Base-by-base conservation (phyloP, 495 filamentous ascomycete genomes). In the Mytilinidion resinicola region DNA sequence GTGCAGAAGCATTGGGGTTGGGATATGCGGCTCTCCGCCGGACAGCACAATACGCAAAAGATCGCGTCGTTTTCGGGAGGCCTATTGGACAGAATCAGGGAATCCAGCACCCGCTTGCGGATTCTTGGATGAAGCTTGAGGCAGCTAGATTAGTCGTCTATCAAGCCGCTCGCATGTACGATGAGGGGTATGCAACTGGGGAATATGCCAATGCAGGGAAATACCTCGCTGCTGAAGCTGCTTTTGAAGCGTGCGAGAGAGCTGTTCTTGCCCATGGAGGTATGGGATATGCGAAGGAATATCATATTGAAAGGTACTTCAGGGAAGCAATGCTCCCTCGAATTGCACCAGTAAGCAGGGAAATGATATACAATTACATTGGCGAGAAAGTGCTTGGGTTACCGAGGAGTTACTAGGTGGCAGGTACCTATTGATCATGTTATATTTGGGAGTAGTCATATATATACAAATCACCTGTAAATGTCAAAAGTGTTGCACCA, bases 221-320 rank as follows among this genome's bases (percentile, higher is more conserved):
- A 49, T 69, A 65, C 50, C 19, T 62, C 9, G 67, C 67, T 0
- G 67, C 56, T 17, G 67, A 69, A 46, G 58, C 55, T 21, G 67
- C 67, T 19, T 69, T 67, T 34, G 61, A 57, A 5, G 62, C 67
- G 0, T 67, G 64, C 42, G 67, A 69, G 52, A 62, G 59, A n/a
- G 67, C 67, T 1, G 58, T 65, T 12, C 59, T 67, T 50, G 52
- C 55, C 9, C 61, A 66, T 49, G 67, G 67, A 1, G 67, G 67
- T 1, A 68, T 70, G 62, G 67, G 68, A 0, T 70, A 70, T 60
- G 67, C 67, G 11, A 62, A 67, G 38, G 63, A 66, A 52, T 68
- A 62, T 46, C 66, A 70, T 59, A 66, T 70, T 14, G 68, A 70
- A 52, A 63, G 68, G 30, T 67, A 64, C 50, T 37, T 70, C 35